A percentile compares a stretch with the other conserved stretches of the same genome.
Evolutionary conservation across 2,329 filamentous ascomycete genomes (phyloP).

Genomic region (Cladosporium sp.): DNA sequence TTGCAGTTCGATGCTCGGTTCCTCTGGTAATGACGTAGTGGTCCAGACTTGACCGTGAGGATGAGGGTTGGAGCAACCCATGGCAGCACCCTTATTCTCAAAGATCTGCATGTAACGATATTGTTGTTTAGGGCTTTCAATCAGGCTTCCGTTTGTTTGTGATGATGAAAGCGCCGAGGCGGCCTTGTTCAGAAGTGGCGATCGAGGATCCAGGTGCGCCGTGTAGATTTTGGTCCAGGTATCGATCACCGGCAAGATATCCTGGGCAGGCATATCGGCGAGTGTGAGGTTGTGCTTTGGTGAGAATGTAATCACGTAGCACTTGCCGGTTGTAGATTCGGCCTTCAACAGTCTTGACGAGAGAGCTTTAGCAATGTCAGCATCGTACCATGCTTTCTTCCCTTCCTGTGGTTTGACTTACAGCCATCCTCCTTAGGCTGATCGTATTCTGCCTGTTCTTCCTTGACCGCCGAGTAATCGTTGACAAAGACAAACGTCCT

Average conservation of each 20-base stretch:
- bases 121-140: constrained; percentile 61
- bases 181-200: constrained; percentile 53
- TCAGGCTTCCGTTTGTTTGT: constrained; percentile 35
- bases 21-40: constrained; percentile 83
- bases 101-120: constrained; percentile 99
- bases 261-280: constrained; percentile 72
- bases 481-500: constrained; percentile 93
- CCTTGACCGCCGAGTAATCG: constrained; percentile 95
- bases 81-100: constrained; percentile 95
- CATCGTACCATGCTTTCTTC: not conserved
- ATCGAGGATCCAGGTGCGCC: constrained; percentile 68
- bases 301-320: constrained; percentile 94
- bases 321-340: constrained; percentile 85
- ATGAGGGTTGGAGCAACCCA: constrained; percentile 98
- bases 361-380: constrained; percentile 48
- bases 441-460: constrained; percentile 77
- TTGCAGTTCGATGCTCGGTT: constrained; percentile 72
- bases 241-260: constrained; percentile 78
- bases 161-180: constrained; percentile 30
- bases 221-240: constrained; percentile 92
- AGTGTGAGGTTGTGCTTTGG: constrained; percentile 86
- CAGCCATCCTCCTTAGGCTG: constrained; percentile 47
- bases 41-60: constrained; percentile 97
- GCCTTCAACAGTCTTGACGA: constrained; percentile 74
- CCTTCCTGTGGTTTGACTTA: constrained; percentile 29